These are phyloP conservation scores for Porcisia deanei DNA, from an alignment of 208 protist species.

Conservation along the genomic window DNA sequence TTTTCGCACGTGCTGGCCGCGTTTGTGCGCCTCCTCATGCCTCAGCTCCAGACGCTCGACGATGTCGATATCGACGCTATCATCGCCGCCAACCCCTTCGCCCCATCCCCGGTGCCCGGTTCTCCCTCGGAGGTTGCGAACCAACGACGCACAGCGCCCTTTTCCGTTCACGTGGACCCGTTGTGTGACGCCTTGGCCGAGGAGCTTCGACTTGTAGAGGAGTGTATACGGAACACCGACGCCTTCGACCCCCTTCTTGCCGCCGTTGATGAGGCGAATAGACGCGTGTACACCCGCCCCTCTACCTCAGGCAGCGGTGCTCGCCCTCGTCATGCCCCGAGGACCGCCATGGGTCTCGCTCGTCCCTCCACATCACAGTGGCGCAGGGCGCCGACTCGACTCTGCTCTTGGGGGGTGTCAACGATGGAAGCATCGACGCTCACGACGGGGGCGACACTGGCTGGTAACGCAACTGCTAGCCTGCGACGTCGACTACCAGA, in stretches of 20 bases:
- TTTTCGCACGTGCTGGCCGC: slow-evolving; percentile 35
- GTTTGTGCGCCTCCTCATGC: slow-evolving; percentile 59
- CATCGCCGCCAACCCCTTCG: background rate
- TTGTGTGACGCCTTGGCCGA: slow-evolving; percentile 53
- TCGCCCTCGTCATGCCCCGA: slow-evolving; percentile 26
- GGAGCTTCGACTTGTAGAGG: slow-evolving; percentile 75
- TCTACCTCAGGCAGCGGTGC: slow-evolving; percentile 65
- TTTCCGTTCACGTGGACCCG: slow-evolving; percentile 54
- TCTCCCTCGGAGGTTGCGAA: background rate
- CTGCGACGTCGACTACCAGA: slow-evolving; percentile 37
- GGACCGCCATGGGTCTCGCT: slow-evolving; percentile 18
- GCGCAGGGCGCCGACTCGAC: slow-evolving; percentile 16
- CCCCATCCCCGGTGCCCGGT: background rate
- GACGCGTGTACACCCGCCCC: slow-evolving; percentile 54
- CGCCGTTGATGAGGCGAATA: slow-evolving; percentile 46
- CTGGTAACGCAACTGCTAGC: slow-evolving; percentile 46
- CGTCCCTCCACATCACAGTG: slow-evolving; percentile 24
- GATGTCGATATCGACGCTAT: slow-evolving; percentile 17
- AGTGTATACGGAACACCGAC: slow-evolving; percentile 70
- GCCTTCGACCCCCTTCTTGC: slow-evolving; percentile 51
- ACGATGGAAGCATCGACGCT: slow-evolving; percentile 29
- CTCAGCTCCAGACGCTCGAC: slow-evolving; percentile 45
- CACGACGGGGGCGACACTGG: slow-evolving; percentile 46
- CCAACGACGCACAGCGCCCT: background rate
- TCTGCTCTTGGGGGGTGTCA: background rate